phyloP scores from a whole-genome alignment of 2,329 filamentous ascomycete species.

The Hypoxylon sp. region DNA sequence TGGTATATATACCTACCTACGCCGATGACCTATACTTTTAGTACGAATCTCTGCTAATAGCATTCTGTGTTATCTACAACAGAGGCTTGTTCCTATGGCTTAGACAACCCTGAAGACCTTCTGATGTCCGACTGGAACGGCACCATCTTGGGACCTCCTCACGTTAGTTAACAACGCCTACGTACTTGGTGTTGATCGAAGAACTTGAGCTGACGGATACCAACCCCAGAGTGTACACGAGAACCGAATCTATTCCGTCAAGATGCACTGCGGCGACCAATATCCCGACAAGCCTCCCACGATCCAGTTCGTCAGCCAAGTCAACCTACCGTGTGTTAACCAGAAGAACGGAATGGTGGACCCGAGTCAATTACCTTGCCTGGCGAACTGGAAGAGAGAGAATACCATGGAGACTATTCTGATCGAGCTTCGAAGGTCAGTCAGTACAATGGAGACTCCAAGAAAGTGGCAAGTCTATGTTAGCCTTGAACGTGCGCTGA shows the following conservation, averaged over 20 bases:
- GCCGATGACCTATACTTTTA: constrained; percentile 4
- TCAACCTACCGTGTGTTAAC: constrained; percentile 97
- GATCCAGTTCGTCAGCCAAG: constrained; percentile 91
- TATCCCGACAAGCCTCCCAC: constrained; percentile 92
- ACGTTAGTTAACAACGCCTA: constrained; percentile 71
- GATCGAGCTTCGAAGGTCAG: constrained; percentile 85
- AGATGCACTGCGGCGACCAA: constrained; percentile 90
- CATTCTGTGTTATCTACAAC: constrained; percentile 16
- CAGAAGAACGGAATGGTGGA: constrained; percentile 85
- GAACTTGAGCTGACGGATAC: constrained; percentile 18
- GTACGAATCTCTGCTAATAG: neutral
- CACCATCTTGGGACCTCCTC: constrained; percentile 95
- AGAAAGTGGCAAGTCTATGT: too few species aligned
- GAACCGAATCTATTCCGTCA: constrained; percentile 98
- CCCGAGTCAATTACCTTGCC: constrained; percentile 82
- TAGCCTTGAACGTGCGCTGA: constrained; percentile 31
- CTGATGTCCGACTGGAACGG: constrained; percentile 99
- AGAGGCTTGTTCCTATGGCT: constrained; percentile 98
- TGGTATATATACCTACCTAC: constrained; percentile 63
- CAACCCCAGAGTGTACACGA: constrained; percentile 86
- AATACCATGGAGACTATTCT: constrained; percentile 96
- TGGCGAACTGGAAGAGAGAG: constrained; percentile 90
- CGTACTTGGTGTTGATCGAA: neutral
- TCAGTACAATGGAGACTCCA: constrained; percentile 54
- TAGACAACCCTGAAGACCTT: constrained; percentile 93